Evolutionary conservation across 148 eudicot genomes (phyloP).

Genomic region (Rhododendron ferrugineum): DNA sequence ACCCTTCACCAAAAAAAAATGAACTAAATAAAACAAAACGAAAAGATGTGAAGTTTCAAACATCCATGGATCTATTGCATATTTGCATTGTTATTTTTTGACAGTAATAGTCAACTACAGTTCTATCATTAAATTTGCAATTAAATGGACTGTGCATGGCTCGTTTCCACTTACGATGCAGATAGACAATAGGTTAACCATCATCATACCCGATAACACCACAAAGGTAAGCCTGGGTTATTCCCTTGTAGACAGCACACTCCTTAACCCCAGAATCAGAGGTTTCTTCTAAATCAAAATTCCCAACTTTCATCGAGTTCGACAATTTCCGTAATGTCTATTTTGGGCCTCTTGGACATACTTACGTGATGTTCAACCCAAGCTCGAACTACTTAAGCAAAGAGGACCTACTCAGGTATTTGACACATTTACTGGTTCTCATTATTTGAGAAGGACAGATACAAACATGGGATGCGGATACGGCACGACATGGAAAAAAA

Average conservation of each 20-base stretch:
- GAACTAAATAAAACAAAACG: neutral
- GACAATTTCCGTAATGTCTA: neutral
- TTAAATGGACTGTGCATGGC: neutral
- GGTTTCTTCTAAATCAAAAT: neutral
- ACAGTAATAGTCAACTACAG: neutral
- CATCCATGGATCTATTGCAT: neutral
- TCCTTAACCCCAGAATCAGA: neutral
- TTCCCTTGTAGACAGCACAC: neutral
- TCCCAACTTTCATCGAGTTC: neutral
- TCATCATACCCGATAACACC: neutral
- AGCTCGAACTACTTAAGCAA: neutral
- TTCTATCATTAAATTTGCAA: neutral
- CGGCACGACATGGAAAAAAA: too few relatives aligned
- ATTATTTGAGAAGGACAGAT: neutral
- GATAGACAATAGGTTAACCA: neutral
- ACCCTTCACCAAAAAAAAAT: neutral
- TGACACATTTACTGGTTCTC: neutral
- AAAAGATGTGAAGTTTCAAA: neutral
- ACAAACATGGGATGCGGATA: too few relatives aligned
- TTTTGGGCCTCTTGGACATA: neutral
- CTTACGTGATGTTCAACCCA: neutral
- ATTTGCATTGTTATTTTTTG: neutral
- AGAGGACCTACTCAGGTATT: neutral
- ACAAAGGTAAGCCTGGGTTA: neutral
- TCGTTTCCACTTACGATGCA: neutral